Evolutionary conservation across 768 basidiomycete species (phyloP), one percentile per base, ranked within the genome.

Genomic region (Boletellus emodensis): DNA sequence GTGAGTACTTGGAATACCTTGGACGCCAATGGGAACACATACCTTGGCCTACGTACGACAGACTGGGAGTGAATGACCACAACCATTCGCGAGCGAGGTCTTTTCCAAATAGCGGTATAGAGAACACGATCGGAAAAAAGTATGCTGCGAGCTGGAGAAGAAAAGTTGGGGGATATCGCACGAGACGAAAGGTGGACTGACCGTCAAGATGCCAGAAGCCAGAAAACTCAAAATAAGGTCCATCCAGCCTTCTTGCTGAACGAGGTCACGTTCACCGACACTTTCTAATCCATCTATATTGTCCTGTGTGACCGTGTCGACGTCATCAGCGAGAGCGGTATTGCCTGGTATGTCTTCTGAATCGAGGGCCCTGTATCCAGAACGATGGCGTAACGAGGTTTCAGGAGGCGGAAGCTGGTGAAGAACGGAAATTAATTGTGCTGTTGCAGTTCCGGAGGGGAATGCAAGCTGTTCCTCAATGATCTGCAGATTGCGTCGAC

Each of bases 361-460:
- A 15, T 69, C 66, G 1, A 63, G 51, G 6, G 52, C 71, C 26
- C 70, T 75, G 59, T 90, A 90, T 7, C 82, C 86, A 13, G 60
- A 63, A 51, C 87, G 77, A 33, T 64, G 77, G 15, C 78, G 76
- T n/a, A 83, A 46, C 7, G 73, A 69, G 1, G 81, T 75, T 14
- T 83, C 77, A 17, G 87, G 84, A 28, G 82, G 82, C 1, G 87
- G 87, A 33, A 86, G 69, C 51, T 81, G 72, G 61, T 97, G 93
- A 13, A 98, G 76, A 12, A 96, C 89, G 3, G 92, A 87, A 41
- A 98, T 92, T 11, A 98, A 76, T 57, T 96, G 94, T 5, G 94
- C 94, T 2, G 95, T 98, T 1, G 94, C 94, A 14, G 94, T 95
- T 28, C 95, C 95, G 1, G 90, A 93, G 2, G 95, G 95, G 59